A percentile compares a stretch with the other conserved stretches of the same genome.
These are phyloP conservation scores for Plicaturopsis crispa DNA, from an alignment of 768 basidiomycete genomes.

Conservation along the genomic window DNA sequence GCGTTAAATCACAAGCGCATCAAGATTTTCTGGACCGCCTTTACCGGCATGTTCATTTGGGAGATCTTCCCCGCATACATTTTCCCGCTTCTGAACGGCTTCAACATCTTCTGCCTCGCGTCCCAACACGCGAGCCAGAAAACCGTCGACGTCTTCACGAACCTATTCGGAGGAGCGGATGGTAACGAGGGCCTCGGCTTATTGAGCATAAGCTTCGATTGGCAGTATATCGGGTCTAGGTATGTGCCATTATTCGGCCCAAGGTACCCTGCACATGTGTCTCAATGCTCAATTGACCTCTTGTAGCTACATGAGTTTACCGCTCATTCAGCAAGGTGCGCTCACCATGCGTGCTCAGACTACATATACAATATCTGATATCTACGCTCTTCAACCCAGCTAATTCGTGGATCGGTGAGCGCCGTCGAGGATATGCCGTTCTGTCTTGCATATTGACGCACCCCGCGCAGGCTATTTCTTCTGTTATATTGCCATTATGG, in stretches of 20 bases:
- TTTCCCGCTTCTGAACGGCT: conserved; percentile 55
- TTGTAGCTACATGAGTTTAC: conserved; percentile 37
- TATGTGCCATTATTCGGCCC: no score
- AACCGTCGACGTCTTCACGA: conserved; percentile 44
- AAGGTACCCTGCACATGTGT: no score
- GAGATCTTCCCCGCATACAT: conserved; percentile 50
- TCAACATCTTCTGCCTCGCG: conserved; percentile 55
- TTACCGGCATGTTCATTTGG: conserved; percentile 43
- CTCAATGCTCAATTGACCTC: background rate
- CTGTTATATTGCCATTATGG: conserved; percentile 46
- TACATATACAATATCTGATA: background rate
- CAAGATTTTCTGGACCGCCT: conserved; percentile 44
- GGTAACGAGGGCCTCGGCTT: conserved; percentile 66
- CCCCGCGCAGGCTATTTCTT: no score
- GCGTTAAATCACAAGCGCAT: conserved; percentile 37
- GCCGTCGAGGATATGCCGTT: no score
- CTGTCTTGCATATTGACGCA: no score
- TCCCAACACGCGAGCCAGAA: conserved; percentile 37
- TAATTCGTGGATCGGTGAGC: conserved; percentile 55
- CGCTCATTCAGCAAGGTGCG: conserved; percentile 48
- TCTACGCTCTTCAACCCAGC: conserved; percentile 23
- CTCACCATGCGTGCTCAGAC: no score
- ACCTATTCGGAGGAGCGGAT: conserved; percentile 58
- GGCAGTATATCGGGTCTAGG: conserved; percentile 64
- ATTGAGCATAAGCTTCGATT: conserved; percentile 56